Percentiles rank a stretch among this genome's conserved stretches.
Evolutionary conservation across 805 yeast genomes (phyloP).

Genomic region (Candida loeiensis): DNA sequence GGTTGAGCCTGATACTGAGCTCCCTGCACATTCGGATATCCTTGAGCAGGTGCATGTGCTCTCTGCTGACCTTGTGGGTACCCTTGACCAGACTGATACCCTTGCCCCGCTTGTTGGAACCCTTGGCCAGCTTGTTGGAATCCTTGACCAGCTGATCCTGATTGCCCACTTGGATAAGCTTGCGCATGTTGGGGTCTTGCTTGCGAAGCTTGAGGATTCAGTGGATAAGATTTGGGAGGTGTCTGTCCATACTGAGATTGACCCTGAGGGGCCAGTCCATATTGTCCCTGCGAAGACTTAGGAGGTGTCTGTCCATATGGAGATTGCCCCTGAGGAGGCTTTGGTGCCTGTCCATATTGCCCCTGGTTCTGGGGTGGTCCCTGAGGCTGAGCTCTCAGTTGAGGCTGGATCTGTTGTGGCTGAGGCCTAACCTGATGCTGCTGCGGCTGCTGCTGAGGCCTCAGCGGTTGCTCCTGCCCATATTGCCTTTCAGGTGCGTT

Average conservation of each 20-base stretch:
- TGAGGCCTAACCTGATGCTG: slow-evolving; percentile 6
- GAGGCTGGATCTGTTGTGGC: slow-evolving; percentile 5
- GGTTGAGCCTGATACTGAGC: neutral
- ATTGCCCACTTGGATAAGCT: no score
- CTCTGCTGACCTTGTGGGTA: neutral
- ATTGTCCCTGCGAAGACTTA: no score
- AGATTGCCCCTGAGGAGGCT: slow-evolving; percentile 5
- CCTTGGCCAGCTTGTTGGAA: neutral
- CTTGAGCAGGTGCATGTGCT: neutral
- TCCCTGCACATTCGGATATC: neutral
- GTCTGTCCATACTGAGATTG: no score
- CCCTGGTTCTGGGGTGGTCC: slow-evolving; percentile 6
- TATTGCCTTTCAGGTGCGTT: slow-evolving; percentile 11
- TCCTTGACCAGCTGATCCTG: slow-evolving; percentile 1
- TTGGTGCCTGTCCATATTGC: no score
- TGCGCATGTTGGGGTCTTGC: no score
- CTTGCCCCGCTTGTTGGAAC: neutral
- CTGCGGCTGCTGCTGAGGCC: slow-evolving; percentile 9
- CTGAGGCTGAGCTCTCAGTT: slow-evolving; percentile 12
- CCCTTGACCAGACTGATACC: neutral
- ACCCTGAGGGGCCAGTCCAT: slow-evolving; percentile 4
- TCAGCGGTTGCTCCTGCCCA: slow-evolving; percentile 13
- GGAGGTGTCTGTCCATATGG: no score
- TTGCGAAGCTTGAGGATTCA: no score
- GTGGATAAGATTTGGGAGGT: no score